Base-by-base conservation (phyloP, 495 filamentous ascomycete species). In the Aspergillus nanangensis region DNA sequence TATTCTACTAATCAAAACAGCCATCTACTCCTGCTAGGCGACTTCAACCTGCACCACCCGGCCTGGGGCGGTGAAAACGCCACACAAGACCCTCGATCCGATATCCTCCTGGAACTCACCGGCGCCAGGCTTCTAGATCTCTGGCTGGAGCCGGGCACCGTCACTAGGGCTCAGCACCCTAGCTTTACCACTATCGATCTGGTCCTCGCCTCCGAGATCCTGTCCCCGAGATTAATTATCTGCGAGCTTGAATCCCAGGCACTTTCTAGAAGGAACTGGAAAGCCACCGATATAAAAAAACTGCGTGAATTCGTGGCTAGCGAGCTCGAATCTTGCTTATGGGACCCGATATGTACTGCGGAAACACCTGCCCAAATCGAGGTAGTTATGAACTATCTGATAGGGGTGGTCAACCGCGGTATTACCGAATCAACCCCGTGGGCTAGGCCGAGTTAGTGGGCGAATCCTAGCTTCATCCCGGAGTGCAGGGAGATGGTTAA, bases 21-120 rank as follows among this genome's bases (percentile, higher is more conserved):
- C 33, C 8, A 36, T 36, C 25, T 47, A 18, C 31, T 60, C 5
- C 14, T 63, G 3, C 5, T 63, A 1, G 55, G 54, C 14, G 57
- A 63, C 40, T 56, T 60, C n/a, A 63, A 63, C 27, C 41, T 56
- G 11, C 43, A 58, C 25, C 39, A 63, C 42, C 48, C 45, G 7
- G 35, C 36, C 5, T 60, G 46, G 51, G 44, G 47, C 13, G 52
- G 53, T 0, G 11, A 32, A 3, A 3, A 29, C 8, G 37, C 35
- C 25, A 19, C 24, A 37, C 15, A 10, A 1, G 41, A 51, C 5
- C 4, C 22, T 0, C 10, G 7, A 11, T 7, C 11, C 7, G 25
- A 29, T 29, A n/a, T n/a, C n/a, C 25, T 29, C 5, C 25, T 29
- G 25, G 25, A 29, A 29, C 5, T 29, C 25, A 29, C 11, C 25